Percentiles rank a stretch among this genome's conserved stretches.
These are phyloP conservation scores for Protea cynaroides DNA, from an alignment of 164 flowering plant species.

Conservation along the genomic window DNA sequence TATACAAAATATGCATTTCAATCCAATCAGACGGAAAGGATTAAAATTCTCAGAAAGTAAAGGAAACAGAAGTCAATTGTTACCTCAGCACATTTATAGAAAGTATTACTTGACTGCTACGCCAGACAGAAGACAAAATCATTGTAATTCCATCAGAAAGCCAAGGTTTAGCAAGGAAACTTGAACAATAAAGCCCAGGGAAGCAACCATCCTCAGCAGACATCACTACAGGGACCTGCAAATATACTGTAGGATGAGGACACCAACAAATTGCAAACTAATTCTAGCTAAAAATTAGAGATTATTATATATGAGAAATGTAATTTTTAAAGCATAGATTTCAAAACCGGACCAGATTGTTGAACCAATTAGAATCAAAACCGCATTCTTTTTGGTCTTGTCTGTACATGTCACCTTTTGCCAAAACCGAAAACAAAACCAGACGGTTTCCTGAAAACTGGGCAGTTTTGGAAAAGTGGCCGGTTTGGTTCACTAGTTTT, in stretches of 20 bases:
- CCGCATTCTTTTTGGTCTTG: no score
- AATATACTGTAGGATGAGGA: background rate
- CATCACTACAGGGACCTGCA: constrained; percentile 75
- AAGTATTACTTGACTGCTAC: constrained; percentile 64
- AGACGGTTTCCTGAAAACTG: no score
- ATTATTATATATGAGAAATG: no score
- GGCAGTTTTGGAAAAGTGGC: no score
- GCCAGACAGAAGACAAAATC: constrained; percentile 77
- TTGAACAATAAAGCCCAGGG: constrained; percentile 78
- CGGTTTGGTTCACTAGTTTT: no score
- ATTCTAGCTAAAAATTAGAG: background rate
- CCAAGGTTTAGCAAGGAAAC: constrained; percentile 65
- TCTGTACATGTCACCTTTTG: no score
- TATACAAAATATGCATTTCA: constrained; percentile 4
- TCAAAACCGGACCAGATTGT: no score
- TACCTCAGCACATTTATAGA: constrained; percentile 78
- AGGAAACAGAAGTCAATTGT: constrained; percentile 2
- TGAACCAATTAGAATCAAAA: no score
- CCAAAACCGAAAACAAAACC: no score
- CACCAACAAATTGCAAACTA: background rate
- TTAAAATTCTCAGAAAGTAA: background rate
- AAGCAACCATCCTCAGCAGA: constrained; percentile 66
- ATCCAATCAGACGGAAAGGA: constrained; percentile 2
- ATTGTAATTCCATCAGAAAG: constrained; percentile 84
- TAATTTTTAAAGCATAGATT: no score